A percentile compares a stretch with the other conserved stretches of the same genome.
Evolutionary conservation across 108 stramenopile genomes (phyloP).

Genomic region (Cyclotella sp.): DNA sequence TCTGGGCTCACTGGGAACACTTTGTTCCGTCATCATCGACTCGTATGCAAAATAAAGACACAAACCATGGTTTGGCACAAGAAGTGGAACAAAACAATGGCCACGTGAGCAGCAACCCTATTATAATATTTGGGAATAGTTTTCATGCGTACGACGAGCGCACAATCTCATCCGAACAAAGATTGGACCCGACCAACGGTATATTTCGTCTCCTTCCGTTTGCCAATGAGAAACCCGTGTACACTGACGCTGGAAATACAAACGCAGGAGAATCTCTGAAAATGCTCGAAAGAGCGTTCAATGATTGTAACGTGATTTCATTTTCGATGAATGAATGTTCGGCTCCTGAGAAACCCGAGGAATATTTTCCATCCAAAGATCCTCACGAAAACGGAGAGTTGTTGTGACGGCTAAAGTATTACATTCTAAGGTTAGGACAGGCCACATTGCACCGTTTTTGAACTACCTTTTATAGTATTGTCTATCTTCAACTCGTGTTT

Average conservation of each 20-base stretch:
- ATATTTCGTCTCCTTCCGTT: slow-evolving; percentile 40
- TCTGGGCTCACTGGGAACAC: slow-evolving; percentile 55
- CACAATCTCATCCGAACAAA: slow-evolving; percentile 32
- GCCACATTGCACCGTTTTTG: too few relatives aligned
- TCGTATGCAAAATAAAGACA: not conserved
- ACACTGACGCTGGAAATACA: slow-evolving; percentile 8
- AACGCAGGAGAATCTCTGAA: slow-evolving; percentile 27
- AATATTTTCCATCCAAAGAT: slow-evolving; percentile 37
- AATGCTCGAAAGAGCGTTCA: slow-evolving; percentile 53
- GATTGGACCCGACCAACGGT: slow-evolving; percentile 51
- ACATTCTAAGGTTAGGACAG: too few relatives aligned
- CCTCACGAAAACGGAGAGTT: slow-evolving; percentile 18
- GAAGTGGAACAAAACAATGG: not conserved
- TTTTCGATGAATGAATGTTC: slow-evolving; percentile 2
- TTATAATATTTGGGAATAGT: slow-evolving; percentile 54
- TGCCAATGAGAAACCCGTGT: slow-evolving; percentile 34
- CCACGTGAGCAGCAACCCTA: not conserved
- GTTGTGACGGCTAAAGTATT: too few relatives aligned
- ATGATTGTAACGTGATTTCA: slow-evolving; percentile 57
- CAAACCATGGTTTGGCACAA: not conserved
- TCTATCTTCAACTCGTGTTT: too few relatives aligned
- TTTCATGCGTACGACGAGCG: slow-evolving; percentile 52
- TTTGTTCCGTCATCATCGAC: slow-evolving; percentile 3
- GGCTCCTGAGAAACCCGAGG: slow-evolving; percentile 9
- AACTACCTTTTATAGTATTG: too few relatives aligned